Conservation (phyloP, 495 filamentous ascomycete species). For the Penicillium cinerascens region DNA sequence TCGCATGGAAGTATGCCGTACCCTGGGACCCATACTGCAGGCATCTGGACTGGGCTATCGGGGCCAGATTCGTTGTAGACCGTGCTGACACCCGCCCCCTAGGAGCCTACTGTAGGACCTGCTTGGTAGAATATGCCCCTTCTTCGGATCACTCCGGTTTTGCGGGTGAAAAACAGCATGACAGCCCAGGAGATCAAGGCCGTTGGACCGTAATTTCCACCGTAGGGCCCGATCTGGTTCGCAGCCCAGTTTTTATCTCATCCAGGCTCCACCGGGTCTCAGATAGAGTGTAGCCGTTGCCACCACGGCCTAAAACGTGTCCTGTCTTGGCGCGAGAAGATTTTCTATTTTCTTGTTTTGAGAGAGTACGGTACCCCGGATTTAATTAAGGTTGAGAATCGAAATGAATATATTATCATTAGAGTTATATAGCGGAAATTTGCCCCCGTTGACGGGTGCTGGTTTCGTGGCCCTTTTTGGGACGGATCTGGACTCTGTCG, state of each 20-base stretch:
- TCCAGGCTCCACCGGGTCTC: conserved; percentile 16
- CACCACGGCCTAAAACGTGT: conserved; percentile 10
- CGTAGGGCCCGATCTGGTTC: conserved; percentile 23
- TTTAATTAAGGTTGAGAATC: too few relatives aligned
- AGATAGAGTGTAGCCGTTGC: conserved; percentile 19
- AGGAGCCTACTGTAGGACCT: background rate
- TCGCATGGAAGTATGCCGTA: background rate
- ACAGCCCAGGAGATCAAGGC: background rate
- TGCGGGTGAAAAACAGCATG: background rate
- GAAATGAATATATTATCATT: background rate
- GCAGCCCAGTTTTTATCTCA: conserved; percentile 15
- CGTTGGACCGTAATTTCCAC: conserved; percentile 25
- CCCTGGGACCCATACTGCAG: background rate
- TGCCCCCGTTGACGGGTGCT: background rate
- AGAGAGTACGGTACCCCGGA: too few relatives aligned
- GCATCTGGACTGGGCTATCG: background rate
- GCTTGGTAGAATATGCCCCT: background rate
- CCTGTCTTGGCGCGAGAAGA: conserved; percentile 2
- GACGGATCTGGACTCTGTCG: background rate
- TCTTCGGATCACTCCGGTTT: background rate
- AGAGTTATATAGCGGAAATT: background rate
- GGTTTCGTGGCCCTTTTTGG: background rate
- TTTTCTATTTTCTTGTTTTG: too few relatives aligned
- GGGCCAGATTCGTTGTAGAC: background rate
- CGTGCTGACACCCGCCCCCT: background rate